Percentiles rank a stretch among this genome's conserved stretches.
Evolutionary conservation across 2,329 filamentous ascomycete genomes (phyloP).

Genomic region (Fusarium paranaense): DNA sequence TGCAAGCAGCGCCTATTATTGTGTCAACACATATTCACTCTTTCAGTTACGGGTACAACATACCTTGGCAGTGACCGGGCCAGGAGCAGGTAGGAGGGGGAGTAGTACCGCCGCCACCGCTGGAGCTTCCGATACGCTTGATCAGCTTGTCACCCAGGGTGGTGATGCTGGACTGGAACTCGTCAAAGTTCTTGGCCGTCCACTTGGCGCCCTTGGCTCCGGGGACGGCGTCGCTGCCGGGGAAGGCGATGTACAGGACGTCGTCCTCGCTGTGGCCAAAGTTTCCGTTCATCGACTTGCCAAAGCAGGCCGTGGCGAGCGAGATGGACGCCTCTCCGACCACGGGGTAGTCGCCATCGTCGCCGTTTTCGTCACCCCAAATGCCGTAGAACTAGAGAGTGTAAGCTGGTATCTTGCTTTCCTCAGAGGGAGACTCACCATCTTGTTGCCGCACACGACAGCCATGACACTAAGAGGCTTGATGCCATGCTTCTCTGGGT

Average conservation of each 20-base stretch:
- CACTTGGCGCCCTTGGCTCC: constrained; percentile 65
- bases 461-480: constrained; percentile 66
- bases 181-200: constrained; percentile 59
- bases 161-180: constrained; percentile 66
- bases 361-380: constrained; percentile 72
- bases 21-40: neutral
- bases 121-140: constrained; percentile 40
- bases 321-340: constrained; percentile 69
- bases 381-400: constrained; percentile 64
- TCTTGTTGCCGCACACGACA: constrained; percentile 62
- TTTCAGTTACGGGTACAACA: neutral
- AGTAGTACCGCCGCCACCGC: neutral
- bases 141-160: constrained; percentile 64
- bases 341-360: constrained; percentile 57
- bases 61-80: constrained; percentile 32
- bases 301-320: constrained; percentile 69
- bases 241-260: constrained; percentile 72
- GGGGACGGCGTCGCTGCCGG: constrained; percentile 66
- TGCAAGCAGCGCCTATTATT: constrained; percentile 38
- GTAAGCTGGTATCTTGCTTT: constrained; percentile 50
- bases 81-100: constrained; percentile 29
- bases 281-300: constrained; percentile 64
- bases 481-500: constrained; percentile 56
- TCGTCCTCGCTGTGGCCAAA: constrained; percentile 67
- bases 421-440: constrained; percentile 46